phyloP scores from a whole-genome alignment of 2,329 filamentous ascomycete species.

The Periconia digitata region DNA sequence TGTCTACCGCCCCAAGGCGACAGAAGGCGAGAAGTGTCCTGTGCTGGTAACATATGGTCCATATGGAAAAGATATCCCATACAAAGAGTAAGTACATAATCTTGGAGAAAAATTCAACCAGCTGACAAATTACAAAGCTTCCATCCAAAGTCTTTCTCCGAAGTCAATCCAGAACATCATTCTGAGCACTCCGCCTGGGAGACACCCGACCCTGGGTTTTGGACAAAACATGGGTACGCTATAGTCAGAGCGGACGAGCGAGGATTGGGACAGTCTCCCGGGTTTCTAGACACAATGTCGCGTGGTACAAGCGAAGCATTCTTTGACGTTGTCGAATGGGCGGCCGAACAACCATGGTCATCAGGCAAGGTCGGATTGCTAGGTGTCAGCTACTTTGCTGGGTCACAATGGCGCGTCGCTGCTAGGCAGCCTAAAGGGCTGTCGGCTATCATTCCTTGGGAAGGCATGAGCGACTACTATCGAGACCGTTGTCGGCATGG shows the following conservation, averaged over 20 bases:
- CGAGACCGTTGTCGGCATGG: slow-evolving; percentile 48
- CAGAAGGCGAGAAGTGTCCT: slow-evolving; percentile 48
- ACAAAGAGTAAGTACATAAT: slow-evolving; percentile 48
- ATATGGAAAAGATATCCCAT: slow-evolving; percentile 73
- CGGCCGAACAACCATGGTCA: slow-evolving; percentile 53
- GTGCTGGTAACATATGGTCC: slow-evolving; percentile 72
- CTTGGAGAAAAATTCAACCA: not conserved
- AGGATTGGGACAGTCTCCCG: slow-evolving; percentile 55
- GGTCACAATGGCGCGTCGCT: slow-evolving; percentile 58
- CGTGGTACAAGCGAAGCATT: slow-evolving; percentile 55
- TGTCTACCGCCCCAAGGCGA: slow-evolving; percentile 53
- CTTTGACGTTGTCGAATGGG: slow-evolving; percentile 57
- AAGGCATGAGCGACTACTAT: slow-evolving; percentile 60
- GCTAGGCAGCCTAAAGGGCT: slow-evolving; percentile 55
- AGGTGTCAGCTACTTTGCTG: slow-evolving; percentile 57
- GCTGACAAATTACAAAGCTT: slow-evolving; percentile 41
- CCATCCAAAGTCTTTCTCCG: slow-evolving; percentile 51
- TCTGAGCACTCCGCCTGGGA: slow-evolving; percentile 50
- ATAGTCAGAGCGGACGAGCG: slow-evolving; percentile 53
- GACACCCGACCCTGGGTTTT: slow-evolving; percentile 46
- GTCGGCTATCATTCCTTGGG: slow-evolving; percentile 57
- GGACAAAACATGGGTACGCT: slow-evolving; percentile 41
- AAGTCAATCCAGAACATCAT: slow-evolving; percentile 35
- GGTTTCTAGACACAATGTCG: slow-evolving; percentile 57
- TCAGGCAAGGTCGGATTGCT: slow-evolving; percentile 54